Conservation (phyloP, 208 protist species). For the Vickermania ingenoplastis region DNA sequence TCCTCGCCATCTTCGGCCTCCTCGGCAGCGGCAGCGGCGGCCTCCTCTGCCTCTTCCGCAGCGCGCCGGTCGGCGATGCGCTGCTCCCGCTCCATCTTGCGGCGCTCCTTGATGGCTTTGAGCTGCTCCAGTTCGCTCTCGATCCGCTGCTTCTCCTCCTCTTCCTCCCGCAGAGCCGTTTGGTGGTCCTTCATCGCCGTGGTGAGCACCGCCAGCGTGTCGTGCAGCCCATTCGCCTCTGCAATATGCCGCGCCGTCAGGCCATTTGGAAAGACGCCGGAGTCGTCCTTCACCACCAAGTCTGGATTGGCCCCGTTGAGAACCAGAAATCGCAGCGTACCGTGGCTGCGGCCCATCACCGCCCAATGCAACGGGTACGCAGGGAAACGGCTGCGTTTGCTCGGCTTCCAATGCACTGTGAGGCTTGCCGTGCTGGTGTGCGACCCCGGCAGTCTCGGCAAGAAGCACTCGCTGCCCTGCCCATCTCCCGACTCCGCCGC, state of each 20-base stretch:
- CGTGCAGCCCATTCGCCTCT: constrained; percentile 28
- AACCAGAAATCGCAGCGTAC: constrained; percentile 43
- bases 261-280: constrained; percentile 6
- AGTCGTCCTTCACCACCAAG: constrained; percentile 10
- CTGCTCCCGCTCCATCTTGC: constrained; percentile 17
- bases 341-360: constrained; percentile 47
- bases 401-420: constrained; percentile 43
- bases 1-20: constrained; percentile 1
- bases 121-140: constrained; percentile 31
- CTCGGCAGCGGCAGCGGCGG: constrained; percentile 7
- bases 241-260: constrained; percentile 33
- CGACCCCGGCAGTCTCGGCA: no score
- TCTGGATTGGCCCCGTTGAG: constrained; percentile 31
- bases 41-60: constrained; percentile 22
- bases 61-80: constrained; percentile 16
- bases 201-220: constrained; percentile 27
- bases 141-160: constrained; percentile 12
- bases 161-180: neutral
- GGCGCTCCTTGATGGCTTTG: constrained; percentile 20
- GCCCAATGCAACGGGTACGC: constrained; percentile 76
- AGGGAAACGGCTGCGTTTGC: constrained; percentile 30
- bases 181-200: constrained; percentile 9
- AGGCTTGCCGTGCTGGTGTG: constrained; percentile 7
- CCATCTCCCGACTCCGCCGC: neutral
- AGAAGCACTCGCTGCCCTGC: neutral